Evolutionary conservation across 2,329 filamentous ascomycete species (phyloP), one percentile per base, ranked within the genome.

Genomic region (Ophiostoma triangulosporum): DNA sequence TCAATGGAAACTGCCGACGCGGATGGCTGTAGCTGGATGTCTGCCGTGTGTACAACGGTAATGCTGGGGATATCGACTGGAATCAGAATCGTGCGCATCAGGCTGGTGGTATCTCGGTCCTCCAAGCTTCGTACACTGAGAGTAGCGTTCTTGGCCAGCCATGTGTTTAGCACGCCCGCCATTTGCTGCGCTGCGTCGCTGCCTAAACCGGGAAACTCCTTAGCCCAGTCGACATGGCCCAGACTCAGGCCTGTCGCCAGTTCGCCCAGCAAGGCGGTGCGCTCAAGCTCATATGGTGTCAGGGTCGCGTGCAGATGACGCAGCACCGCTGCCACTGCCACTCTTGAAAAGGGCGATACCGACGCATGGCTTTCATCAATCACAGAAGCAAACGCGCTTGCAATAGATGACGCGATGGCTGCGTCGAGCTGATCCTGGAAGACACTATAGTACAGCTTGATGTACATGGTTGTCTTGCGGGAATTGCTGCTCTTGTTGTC

Each of bases 51-150:
- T 0, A 97, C 78, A 20, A 95, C 79, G 48, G 87, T 80, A 2
- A 95, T 75, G 1, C 84, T 82, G 0, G 91, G 91, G 1, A 98
- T 81, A 55, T 95, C 88, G 14, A 98, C 90, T 0, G 90, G 87
- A 52, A 98, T 94, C 29, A 85, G 73, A 60, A 98, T 90, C 12
- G 81, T 82, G 20, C 76, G 76, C 57, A 66, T 73, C 20, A 76
- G 70, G 11, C 62, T 29, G 5, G 29, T 15, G 6, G 46, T 29
- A 20, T 48, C 46, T n/a, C 33, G 12, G 5, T n/a, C 14, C 15
- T 48, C 22, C 3, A 22, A 14, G 15, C 15, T 17, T 31, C 8
- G n/a, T 6, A 48, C 27, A 14, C 7, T 31, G 17, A 48, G 17
- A 4, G 33, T 17, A 6, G 27, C 29, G 17, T 31, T 48, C 7